Evolutionary conservation across 2,329 filamentous ascomycete species (phyloP).

Genomic region (Pseudocercospora cruenta): DNA sequence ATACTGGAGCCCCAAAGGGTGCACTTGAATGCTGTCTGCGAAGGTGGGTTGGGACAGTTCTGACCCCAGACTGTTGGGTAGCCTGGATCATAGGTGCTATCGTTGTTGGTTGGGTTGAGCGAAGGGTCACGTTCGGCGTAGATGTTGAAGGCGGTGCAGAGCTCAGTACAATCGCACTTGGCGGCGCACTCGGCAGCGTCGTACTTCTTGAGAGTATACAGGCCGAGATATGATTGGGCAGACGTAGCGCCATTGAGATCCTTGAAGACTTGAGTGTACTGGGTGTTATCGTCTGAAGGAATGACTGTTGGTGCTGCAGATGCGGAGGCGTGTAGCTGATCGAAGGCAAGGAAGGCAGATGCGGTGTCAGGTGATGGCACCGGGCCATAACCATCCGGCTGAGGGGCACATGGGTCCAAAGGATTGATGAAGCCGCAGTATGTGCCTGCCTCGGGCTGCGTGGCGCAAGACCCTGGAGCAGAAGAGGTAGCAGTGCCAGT

Average conservation of each 20-base stretch:
- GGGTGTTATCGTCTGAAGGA: conserved; percentile 20
- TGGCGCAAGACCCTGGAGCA: conserved; percentile 34
- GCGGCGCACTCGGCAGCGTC: conserved; percentile 26
- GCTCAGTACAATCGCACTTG: conserved; percentile 26
- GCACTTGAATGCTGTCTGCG: conserved; percentile 39
- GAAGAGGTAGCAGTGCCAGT: conserved; percentile 22
- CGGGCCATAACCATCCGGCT: conserved; percentile 44
- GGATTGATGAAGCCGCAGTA: conserved; percentile 43
- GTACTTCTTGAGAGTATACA: conserved; percentile 30
- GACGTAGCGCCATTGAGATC: conserved; percentile 26
- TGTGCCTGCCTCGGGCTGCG: conserved; percentile 34
- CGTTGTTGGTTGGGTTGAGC: conserved; percentile 29
- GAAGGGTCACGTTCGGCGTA: conserved; percentile 31
- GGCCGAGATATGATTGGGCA: conserved; percentile 30
- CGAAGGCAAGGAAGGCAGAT: conserved; percentile 32
- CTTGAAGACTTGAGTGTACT: conserved; percentile 29
- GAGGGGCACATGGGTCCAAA: conserved; percentile 42
- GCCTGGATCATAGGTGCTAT: conserved; percentile 24
- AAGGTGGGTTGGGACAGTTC: conserved; percentile 33
- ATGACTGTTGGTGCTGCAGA: conserved; percentile 31
- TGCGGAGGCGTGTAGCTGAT: conserved; percentile 19
- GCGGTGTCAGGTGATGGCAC: conserved; percentile 29
- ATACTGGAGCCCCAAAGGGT: conserved; percentile 38
- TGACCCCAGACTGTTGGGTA: conserved; percentile 28
- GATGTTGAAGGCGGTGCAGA: conserved; percentile 31